Conservation (phyloP, 495 filamentous ascomycete genomes). For the Cairneyella variabilis region DNA sequence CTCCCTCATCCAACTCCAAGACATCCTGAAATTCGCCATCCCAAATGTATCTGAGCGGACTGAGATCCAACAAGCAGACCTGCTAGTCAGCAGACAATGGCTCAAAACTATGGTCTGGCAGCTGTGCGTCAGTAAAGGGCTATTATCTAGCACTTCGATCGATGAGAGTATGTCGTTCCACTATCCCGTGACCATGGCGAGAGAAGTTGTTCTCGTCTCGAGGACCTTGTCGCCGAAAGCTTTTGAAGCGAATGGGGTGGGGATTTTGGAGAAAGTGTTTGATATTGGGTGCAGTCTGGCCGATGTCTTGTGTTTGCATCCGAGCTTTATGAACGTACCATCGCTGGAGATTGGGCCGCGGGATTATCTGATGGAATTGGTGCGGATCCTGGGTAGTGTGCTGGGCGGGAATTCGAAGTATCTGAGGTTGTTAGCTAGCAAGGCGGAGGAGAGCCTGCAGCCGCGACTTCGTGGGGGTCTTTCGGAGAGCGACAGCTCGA, state of each 20-base stretch:
- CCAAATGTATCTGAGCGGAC: constrained; percentile 3
- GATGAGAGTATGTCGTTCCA: constrained; percentile 10
- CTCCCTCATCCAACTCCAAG: not conserved
- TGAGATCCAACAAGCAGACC: constrained; percentile 50
- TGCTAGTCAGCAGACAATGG: constrained; percentile 58
- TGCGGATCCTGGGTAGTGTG: not conserved
- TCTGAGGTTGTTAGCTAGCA: not conserved
- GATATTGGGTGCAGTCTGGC: constrained; percentile 15
- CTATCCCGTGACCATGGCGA: constrained; percentile 12
- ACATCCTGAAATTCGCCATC: not conserved
- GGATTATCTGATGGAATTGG: constrained; percentile 16
- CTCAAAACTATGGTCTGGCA: constrained; percentile 57
- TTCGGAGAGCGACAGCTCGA: too few species aligned
- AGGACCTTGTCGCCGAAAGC: constrained; percentile 2
- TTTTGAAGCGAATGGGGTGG: constrained; percentile 12
- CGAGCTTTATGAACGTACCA: not conserved
- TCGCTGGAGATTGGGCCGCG: constrained; percentile 9
- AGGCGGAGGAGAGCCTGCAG: constrained; percentile 9
- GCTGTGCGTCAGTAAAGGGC: constrained; percentile 46
- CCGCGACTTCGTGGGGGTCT: too few species aligned
- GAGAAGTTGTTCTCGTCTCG: constrained; percentile 4
- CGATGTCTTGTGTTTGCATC: constrained; percentile 8
- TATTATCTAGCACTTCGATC: constrained; percentile 28
- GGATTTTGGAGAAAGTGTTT: constrained; percentile 17
- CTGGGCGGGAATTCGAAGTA: constrained; percentile 5